Evolutionary conservation across 345 rosid species (phyloP).

Genomic region (Melaleuca alternifolia): DNA sequence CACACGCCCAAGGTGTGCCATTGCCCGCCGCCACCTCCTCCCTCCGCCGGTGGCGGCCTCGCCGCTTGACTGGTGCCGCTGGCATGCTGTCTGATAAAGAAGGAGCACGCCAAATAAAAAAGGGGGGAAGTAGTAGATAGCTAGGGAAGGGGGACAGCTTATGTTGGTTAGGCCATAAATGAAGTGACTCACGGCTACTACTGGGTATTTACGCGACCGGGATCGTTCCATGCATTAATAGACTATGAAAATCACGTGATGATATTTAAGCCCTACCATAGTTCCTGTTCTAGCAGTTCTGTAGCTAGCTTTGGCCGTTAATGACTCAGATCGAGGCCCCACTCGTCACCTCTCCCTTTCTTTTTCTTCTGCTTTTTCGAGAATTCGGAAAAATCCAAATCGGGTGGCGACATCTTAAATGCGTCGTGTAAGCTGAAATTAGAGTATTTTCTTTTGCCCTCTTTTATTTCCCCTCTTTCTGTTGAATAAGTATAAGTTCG

Average conservation of each 20-base stretch:
- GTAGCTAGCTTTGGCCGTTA: not conserved
- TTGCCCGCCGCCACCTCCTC: too few relatives aligned
- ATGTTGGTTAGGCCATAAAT: not conserved
- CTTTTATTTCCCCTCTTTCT: too few relatives aligned
- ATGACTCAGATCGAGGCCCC: not conserved
- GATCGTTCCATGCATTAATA: not conserved
- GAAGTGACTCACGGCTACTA: not conserved
- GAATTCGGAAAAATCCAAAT: not conserved
- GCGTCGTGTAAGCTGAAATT: not conserved
- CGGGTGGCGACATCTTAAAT: not conserved
- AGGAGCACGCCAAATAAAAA: not conserved
- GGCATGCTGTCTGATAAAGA: not conserved
- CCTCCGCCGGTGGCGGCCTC: too few relatives aligned
- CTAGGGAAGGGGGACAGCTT: not conserved
- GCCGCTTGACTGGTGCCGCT: too few relatives aligned
- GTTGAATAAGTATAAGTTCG: not conserved
- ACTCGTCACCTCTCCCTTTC: not conserved
- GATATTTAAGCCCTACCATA: not conserved
- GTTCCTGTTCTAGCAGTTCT: not conserved
- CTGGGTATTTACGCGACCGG: not conserved
- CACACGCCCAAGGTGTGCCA: not conserved
- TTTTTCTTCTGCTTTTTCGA: accelerated
- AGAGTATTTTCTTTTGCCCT: not conserved
- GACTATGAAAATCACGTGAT: not conserved
- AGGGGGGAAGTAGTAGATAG: not conserved